Evolutionary conservation across 164 flowering plant genomes (phyloP), one percentile per base, ranked within the genome.

Genomic region (Cinnamomum micranthum): DNA sequence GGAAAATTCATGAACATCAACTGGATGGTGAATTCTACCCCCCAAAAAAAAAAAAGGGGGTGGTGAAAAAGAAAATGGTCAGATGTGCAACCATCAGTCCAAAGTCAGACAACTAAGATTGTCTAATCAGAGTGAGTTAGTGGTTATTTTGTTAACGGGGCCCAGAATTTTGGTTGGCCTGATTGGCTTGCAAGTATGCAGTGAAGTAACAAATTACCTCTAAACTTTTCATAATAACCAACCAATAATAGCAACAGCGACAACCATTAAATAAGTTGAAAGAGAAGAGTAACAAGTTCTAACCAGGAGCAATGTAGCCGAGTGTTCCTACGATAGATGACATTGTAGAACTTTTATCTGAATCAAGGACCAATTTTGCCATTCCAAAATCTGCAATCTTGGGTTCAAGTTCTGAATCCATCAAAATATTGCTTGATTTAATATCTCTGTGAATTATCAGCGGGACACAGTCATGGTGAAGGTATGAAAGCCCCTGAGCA

Each of bases 321-420:
- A 75, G 75, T 24, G 82, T 82, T 64, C 87, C 85, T 14, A 79
- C 75, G 35, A 82, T 74, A 73, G 73, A 27, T 24, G 85, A 82
- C 65, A 58, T 65, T 60, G 81, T 77, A 7, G 80, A 77, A 68
- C 78, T 76, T 31, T 65, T 66, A 72, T 77, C 80, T 33, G 72
- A 65, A 28, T 71, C 78, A 67, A 0, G 33, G 19, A 79, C 71
- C 71, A 75, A 70, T 50, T 81, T 82, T 52, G 80, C 82, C 71
- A 70, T 74, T 27, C 83, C 81, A 65, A 83, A 85, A 51, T 80
- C 88, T 71, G 77, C 81, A 70, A 83, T 77, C 78, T 77, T 82
- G 27, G 85, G 83, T 71, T 80, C 83, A 66, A 81, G 27, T 12
- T 82, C 83, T 62, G 86, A 80, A 41, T 41, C 47, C 47, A 41